A percentile compares a stretch with the other conserved stretches of the same genome.
These are phyloP conservation scores for Sporothrix inflata DNA, from an alignment of 2,329 filamentous ascomycete genomes.

Conservation along the genomic window DNA sequence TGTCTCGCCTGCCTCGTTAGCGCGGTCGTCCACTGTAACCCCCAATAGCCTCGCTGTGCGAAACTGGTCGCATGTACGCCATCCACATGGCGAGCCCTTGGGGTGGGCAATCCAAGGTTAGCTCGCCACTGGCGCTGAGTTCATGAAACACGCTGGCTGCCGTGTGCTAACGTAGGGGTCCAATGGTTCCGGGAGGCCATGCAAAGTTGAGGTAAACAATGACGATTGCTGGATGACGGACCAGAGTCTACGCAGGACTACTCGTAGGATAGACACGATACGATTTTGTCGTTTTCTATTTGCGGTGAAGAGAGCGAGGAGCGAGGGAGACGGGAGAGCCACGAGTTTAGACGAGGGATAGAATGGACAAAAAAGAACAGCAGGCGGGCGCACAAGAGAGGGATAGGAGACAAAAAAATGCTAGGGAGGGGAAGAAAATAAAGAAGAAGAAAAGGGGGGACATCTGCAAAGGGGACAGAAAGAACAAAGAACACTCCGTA, in stretches of 20 bases:
- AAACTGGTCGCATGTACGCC: conserved; percentile 6
- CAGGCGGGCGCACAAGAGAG: not conserved
- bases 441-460: not conserved
- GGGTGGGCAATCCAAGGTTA: not conserved
- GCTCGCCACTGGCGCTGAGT: conserved; percentile 28
- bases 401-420: not conserved
- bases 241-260: not conserved
- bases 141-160: conserved; percentile 29
- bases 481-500: not conserved
- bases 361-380: not conserved
- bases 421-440: not conserved
- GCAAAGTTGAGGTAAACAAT: conserved; percentile 12
- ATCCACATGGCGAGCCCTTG: not conserved
- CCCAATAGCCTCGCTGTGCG: conserved; percentile 13
- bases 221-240: not conserved
- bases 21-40: conserved; percentile 9
- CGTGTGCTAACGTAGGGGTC: conserved; percentile 11
- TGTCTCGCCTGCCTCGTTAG: conserved; percentile 5
- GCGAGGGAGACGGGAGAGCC: not conserved
- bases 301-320: not conserved
- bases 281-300: conserved; percentile 1
- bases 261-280: not conserved
- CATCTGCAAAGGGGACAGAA: not conserved
- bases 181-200: not conserved
- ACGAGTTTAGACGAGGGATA: not conserved